A percentile compares a stretch with the other conserved stretches of the same genome.
These are phyloP conservation scores for Dalechampia spathulata DNA, from an alignment of 441 rosid genomes.

Conservation along the genomic window DNA sequence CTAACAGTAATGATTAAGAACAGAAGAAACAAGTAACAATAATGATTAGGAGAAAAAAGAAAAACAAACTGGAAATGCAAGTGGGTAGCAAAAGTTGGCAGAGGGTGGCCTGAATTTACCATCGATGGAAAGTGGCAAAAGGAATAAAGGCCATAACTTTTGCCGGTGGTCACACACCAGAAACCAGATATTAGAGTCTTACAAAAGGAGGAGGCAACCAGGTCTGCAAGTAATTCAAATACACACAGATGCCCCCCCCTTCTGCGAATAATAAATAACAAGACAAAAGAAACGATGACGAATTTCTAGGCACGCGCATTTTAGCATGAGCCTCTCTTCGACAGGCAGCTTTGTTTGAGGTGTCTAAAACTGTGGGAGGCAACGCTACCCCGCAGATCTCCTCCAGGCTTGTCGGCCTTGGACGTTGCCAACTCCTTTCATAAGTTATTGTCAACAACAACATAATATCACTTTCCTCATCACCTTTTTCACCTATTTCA, in stretches of 20 bases:
- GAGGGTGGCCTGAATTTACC: neutral
- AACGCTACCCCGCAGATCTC: too few relatives aligned
- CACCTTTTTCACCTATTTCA: neutral
- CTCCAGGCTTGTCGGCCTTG: slow-evolving; percentile 29
- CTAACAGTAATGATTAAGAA: neutral
- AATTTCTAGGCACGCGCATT: slow-evolving; percentile 38
- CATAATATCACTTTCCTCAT: slow-evolving; percentile 15
- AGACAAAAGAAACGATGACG: slow-evolving; percentile 30
- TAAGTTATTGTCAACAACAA: slow-evolving; percentile 5
- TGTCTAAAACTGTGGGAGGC: slow-evolving; percentile 11
- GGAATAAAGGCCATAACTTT: slow-evolving; percentile 46
- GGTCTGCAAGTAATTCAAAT: too few relatives aligned
- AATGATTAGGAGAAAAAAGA: neutral
- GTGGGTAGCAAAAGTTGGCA: neutral
- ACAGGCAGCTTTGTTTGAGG: slow-evolving; percentile 27
- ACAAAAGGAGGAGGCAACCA: too few relatives aligned
- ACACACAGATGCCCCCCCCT: too few relatives aligned
- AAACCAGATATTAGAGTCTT: too few relatives aligned
- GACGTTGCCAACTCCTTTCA: slow-evolving; percentile 32
- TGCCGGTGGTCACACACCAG: slow-evolving; percentile 14
- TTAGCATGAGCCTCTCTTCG: slow-evolving; percentile 9
- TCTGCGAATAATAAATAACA: too few relatives aligned
- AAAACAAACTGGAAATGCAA: neutral
- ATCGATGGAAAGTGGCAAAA: slow-evolving; percentile 26
- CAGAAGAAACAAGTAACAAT: neutral